A percentile compares a stretch with the other conserved stretches of the same genome.
Conservation (phyloP, 768 basidiomycete species). For the Thelephora ganbajun region DNA sequence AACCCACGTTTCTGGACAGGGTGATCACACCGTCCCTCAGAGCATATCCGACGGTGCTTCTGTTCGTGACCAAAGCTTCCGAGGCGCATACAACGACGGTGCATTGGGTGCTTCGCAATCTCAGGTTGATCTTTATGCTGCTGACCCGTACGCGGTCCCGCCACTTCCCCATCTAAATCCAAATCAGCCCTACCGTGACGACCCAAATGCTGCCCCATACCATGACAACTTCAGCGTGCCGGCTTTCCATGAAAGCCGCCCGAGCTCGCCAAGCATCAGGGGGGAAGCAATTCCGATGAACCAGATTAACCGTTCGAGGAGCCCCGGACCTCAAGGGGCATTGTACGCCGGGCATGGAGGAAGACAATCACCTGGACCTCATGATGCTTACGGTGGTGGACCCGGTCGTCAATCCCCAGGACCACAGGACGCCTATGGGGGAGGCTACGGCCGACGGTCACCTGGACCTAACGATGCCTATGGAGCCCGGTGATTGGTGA, state of each 20-base stretch:
- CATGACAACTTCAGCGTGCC: constrained; percentile 71
- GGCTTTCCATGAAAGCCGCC: constrained; percentile 35
- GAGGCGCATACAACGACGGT: constrained; percentile 30
- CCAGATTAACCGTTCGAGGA: constrained; percentile 25
- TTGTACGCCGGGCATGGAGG: constrained; percentile 3
- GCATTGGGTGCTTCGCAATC: constrained; percentile 22
- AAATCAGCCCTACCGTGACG: constrained; percentile 48
- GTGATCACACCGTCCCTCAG: constrained; percentile 41
- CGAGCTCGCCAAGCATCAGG: not conserved
- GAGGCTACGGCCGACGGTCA: constrained; percentile 3
- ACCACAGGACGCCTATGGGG: constrained; percentile 5
- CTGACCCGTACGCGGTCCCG: constrained; percentile 72
- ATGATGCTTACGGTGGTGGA: constrained; percentile 4
- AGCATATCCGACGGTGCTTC: constrained; percentile 58
- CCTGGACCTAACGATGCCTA: constrained; percentile 7
- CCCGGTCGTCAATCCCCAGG: constrained; percentile 6
- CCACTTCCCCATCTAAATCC: constrained; percentile 74
- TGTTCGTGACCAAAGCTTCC: constrained; percentile 31
- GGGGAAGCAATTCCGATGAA: constrained; percentile 66
- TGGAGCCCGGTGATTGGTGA: not conserved
- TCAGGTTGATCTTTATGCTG: constrained; percentile 29
- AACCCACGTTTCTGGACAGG: constrained; percentile 7
- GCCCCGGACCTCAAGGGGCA: constrained; percentile 14
- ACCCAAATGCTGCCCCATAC: constrained; percentile 39
- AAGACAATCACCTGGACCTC: constrained; percentile 26